These are phyloP conservation scores for Haplosporangium sp. DNA, from an alignment of 371 early-diverging fungal species.

Conservation along the genomic window DNA sequence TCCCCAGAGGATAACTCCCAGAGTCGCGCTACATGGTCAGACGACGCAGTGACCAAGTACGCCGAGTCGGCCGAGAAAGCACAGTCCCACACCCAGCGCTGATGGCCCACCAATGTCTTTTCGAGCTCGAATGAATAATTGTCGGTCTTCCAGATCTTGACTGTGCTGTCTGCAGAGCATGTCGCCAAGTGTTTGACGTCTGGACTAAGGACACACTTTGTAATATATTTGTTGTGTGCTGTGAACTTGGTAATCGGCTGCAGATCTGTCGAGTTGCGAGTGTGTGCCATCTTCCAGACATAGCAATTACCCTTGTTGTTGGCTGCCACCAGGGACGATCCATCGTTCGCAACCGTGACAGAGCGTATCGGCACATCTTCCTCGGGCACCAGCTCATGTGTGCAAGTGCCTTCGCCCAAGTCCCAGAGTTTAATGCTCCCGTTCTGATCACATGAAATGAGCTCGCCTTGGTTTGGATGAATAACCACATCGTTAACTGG, in stretches of 20 bases:
- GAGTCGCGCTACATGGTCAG: constrained; percentile 87
- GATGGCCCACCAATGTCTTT: constrained; percentile 85
- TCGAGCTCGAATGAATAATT: constrained; percentile 73
- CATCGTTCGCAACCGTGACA: constrained; percentile 92
- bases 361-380: constrained; percentile 91
- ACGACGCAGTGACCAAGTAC: constrained; percentile 90
- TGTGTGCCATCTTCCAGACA: constrained; percentile 83
- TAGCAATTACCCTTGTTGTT: constrained; percentile 94
- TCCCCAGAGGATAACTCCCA: constrained; percentile 91
- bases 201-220: constrained; percentile 84
- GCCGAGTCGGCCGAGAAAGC: constrained; percentile 94
- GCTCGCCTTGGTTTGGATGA: constrained; percentile 95
- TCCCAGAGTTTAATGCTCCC: constrained; percentile 95
- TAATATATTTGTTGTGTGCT: constrained; percentile 87
- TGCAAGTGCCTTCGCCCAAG: constrained; percentile 88
- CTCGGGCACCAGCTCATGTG: constrained; percentile 88
- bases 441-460: constrained; percentile 94
- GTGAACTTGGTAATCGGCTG: constrained; percentile 76
- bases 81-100: constrained; percentile 96
- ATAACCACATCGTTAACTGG: constrained; percentile 95
- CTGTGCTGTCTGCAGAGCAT: constrained; percentile 88
- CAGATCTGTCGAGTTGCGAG: constrained; percentile 70
- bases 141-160: constrained; percentile 77
- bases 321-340: constrained; percentile 88
- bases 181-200: constrained; percentile 87